Conservation (phyloP, 176 grass and related monocot genomes). For the Avena insularis region DNA sequence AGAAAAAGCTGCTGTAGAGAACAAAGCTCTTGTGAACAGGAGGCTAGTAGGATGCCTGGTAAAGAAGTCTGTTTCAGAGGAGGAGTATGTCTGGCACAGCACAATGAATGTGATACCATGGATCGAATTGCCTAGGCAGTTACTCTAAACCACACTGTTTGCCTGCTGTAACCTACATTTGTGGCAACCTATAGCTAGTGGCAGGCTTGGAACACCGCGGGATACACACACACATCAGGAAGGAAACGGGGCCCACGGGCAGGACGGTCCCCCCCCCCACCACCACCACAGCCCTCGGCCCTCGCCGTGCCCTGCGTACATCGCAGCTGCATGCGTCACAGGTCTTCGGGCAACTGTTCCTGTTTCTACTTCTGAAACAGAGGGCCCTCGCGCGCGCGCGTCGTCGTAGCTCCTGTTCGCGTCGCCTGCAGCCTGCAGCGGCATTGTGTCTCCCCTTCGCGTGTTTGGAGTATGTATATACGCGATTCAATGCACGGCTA, state of each 20-base stretch:
- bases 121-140: constrained; percentile 25
- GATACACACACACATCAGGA: not conserved
- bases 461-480: not conserved
- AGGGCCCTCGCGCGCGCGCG: not conserved
- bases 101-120: constrained; percentile 17
- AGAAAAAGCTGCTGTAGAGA: not conserved
- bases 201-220: not conserved
- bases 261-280: too few relatives aligned
- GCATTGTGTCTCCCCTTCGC: not conserved
- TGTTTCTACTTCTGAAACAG: not conserved
- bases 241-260: not conserved
- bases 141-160: constrained; percentile 36
- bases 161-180: constrained; percentile 23
- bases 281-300: too few relatives aligned
- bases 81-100: not conserved
- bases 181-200: not conserved
- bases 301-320: not conserved
- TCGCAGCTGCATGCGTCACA: not conserved
- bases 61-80: not conserved
- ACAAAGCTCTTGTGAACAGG: not conserved
- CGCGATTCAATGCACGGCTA: not conserved
- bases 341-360: not conserved
- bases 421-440: not conserved
- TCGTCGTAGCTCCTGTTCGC: constrained; percentile 8
- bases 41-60: not conserved